A percentile compares a stretch with the other conserved stretches of the same genome.
phyloP scores from a whole-genome alignment of 257 asterid species.

The Ligustrum vulgare region DNA sequence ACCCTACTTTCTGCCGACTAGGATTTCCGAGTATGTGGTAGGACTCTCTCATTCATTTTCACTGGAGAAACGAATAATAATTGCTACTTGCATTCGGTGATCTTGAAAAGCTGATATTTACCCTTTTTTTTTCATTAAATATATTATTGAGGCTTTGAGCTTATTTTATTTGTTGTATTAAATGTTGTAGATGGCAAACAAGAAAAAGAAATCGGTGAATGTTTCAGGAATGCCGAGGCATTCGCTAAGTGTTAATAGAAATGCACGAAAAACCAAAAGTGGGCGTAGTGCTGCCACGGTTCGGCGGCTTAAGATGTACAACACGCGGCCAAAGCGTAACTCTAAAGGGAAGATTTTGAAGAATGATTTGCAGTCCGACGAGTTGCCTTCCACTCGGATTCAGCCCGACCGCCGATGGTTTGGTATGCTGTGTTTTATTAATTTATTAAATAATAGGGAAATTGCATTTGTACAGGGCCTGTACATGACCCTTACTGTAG shows the following conservation, averaged over 20 bases:
- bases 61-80: no score
- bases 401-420: constrained; percentile 97
- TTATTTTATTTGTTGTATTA: background rate
- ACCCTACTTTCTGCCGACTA: no score
- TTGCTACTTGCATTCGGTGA: background rate
- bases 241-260: constrained; percentile 72
- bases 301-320: constrained; percentile 93
- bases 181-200: constrained; percentile 51
- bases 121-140: no score
- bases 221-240: constrained; percentile 96
- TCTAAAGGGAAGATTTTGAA: constrained; percentile 51
- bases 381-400: constrained; percentile 84
- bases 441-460: no score
- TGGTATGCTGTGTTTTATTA: constrained; percentile 42
- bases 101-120: no score
- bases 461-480: no score
- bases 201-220: constrained; percentile 71
- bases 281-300: constrained; percentile 87
- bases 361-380: constrained; percentile 88
- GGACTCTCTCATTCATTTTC: no score
- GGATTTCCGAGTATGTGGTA: no score
- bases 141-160: background rate
- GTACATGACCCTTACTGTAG: no score
- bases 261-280: constrained; percentile 39
- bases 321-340: constrained; percentile 64